Evolutionary conservation across 257 asterid genomes (phyloP).

Genomic region (Plantago elongata): DNA sequence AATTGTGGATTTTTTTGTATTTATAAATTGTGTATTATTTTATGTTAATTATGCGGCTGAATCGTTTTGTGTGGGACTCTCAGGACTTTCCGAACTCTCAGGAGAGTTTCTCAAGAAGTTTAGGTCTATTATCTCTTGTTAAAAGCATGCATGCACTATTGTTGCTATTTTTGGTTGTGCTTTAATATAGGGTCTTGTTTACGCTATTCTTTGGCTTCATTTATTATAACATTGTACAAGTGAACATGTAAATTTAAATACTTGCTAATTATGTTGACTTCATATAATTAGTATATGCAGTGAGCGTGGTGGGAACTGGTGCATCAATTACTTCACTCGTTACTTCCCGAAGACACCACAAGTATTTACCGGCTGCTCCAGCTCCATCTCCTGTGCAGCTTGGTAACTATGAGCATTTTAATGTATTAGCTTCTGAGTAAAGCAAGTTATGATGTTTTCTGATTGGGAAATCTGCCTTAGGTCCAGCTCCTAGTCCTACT

Average conservation of each 20-base stretch:
- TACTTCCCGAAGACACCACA: slow-evolving; percentile 31
- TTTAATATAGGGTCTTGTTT: not conserved
- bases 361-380: slow-evolving; percentile 42
- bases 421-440: not conserved
- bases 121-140: not conserved
- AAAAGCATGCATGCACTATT: not conserved
- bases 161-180: not conserved
- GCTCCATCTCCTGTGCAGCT: slow-evolving; percentile 51
- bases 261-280: slow-evolving; percentile 9
- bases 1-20: too few relatives aligned
- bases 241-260: not conserved
- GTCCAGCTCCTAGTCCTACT: slow-evolving; percentile 44
- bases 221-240: not conserved
- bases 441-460: slow-evolving; percentile 12
- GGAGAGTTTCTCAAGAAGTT: too few relatives aligned
- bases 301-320: slow-evolving; percentile 33
- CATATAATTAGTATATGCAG: slow-evolving; percentile 32
- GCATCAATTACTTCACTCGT: slow-evolving; percentile 37
- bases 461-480: slow-evolving; percentile 38
- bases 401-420: slow-evolving; percentile 38
- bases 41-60: too few relatives aligned
- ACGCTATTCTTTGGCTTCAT: not conserved
- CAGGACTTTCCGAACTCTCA: too few relatives aligned
- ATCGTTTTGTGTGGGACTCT: too few relatives aligned
- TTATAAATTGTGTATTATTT: too few relatives aligned